Conservation (phyloP, 176 grass and related monocot species). For the Musa acuminata region DNA sequence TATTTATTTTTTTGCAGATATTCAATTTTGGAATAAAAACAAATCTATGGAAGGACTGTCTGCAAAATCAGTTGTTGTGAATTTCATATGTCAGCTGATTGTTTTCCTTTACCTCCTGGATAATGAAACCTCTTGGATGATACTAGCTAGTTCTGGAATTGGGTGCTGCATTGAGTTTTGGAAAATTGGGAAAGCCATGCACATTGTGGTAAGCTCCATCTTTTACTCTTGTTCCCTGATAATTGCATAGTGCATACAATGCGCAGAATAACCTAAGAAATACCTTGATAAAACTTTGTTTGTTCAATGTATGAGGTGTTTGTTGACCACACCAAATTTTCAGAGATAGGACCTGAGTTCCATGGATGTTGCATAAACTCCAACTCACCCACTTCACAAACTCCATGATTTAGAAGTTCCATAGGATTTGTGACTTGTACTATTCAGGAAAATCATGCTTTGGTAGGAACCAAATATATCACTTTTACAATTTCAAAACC, state of each 20-base stretch:
- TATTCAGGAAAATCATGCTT: too few species aligned
- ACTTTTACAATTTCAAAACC: neutral
- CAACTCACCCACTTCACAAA: neutral
- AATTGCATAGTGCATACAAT: neutral
- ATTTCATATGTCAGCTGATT: slow-evolving; percentile 83
- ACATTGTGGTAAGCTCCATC: slow-evolving; percentile 60
- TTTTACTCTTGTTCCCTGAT: slow-evolving; percentile 1
- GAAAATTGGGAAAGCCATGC: slow-evolving; percentile 99
- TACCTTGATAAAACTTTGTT: neutral
- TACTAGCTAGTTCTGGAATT: slow-evolving; percentile 87
- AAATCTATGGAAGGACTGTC: slow-evolving; percentile 99
- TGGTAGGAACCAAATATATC: too few species aligned
- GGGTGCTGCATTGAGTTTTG: slow-evolving; percentile 98
- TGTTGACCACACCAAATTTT: too few species aligned
- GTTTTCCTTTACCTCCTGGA: slow-evolving; percentile 94
- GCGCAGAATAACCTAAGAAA: neutral
- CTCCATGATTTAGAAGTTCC: neutral
- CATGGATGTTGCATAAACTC: neutral
- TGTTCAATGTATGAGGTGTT: neutral
- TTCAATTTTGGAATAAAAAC: slow-evolving; percentile 99
- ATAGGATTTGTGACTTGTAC: neutral
- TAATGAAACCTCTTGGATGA: slow-evolving; percentile 99
- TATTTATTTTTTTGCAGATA: slow-evolving; percentile 47
- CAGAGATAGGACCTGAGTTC: too few species aligned
- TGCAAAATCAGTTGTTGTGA: slow-evolving; percentile 96